These are phyloP conservation scores for Crucibulum laeve DNA, from an alignment of 768 basidiomycete species.

Conservation along the genomic window DNA sequence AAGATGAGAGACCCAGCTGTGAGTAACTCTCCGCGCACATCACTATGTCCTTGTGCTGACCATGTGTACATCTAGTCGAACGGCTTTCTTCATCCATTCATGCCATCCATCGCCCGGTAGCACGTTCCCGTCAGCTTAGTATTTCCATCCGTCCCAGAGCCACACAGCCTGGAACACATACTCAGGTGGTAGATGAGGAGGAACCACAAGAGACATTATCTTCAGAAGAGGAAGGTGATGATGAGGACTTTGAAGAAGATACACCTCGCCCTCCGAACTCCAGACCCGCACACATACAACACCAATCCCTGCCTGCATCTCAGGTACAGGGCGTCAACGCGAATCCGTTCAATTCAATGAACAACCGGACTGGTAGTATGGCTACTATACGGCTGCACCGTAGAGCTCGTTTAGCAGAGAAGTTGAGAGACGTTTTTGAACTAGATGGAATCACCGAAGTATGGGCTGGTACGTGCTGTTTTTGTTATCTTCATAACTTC, in stretches of 20 bases:
- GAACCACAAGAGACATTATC: slow-evolving; percentile 30
- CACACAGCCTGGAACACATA: slow-evolving; percentile 9
- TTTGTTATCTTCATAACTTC: neutral
- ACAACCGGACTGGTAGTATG: slow-evolving; percentile 57
- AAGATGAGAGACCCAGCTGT: slow-evolving; percentile 51
- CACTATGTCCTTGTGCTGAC: slow-evolving; percentile 2
- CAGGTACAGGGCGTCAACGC: neutral
- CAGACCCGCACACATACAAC: slow-evolving; percentile 7
- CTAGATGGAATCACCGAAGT: slow-evolving; percentile 81
- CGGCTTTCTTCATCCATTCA: slow-evolving; percentile 82
- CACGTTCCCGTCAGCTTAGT: slow-evolving; percentile 51
- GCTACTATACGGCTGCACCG: slow-evolving; percentile 68
- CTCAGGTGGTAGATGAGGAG: slow-evolving; percentile 25
- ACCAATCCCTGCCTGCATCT: slow-evolving; percentile 5
- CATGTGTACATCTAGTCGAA: slow-evolving; percentile 22
- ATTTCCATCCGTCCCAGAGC: slow-evolving; percentile 18
- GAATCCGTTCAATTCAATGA: slow-evolving; percentile 18
- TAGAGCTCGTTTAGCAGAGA: slow-evolving; percentile 75
- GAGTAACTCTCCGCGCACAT: slow-evolving; percentile 7
- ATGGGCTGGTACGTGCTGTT: slow-evolving; percentile 55
- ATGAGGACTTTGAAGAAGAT: slow-evolving; percentile 59
- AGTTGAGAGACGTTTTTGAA: slow-evolving; percentile 85
- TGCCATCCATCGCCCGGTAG: slow-evolving; percentile 79
- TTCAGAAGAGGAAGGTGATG: slow-evolving; percentile 48
- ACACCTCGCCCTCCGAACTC: slow-evolving; percentile 34